These are phyloP conservation scores for Trichophaea hybrida DNA, from an alignment of 2,329 filamentous ascomycete genomes.

Conservation along the genomic window DNA sequence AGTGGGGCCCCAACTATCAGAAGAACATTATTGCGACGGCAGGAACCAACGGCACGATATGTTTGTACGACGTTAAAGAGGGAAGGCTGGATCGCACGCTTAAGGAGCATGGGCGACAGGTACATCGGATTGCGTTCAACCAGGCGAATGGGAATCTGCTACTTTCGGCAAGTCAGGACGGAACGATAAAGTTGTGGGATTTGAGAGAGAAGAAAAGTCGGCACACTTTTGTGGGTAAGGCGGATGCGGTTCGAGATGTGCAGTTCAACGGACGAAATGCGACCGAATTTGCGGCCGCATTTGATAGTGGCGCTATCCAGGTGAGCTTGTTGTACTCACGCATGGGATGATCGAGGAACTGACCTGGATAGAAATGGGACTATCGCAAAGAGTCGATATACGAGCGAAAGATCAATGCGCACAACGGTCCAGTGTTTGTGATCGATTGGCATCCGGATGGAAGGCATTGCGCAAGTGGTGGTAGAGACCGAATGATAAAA, in stretches of 20 bases:
- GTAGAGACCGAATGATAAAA: constrained; percentile 44
- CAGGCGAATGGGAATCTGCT: constrained; percentile 25
- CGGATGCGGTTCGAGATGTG: constrained; percentile 27
- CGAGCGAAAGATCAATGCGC: constrained; percentile 23
- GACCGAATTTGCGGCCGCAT: constrained; percentile 26
- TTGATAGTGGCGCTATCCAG: constrained; percentile 27
- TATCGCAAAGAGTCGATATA: constrained; percentile 10
- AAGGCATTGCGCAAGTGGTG: constrained; percentile 48
- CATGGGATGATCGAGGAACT: neutral
- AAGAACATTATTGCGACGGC: constrained; percentile 25
- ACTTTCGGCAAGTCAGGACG: constrained; percentile 26
- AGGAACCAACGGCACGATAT: constrained; percentile 27
- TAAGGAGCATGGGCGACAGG: constrained; percentile 25
- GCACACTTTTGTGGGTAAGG: constrained; percentile 25
- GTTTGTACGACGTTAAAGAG: constrained; percentile 24
- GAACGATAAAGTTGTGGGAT: constrained; percentile 27
- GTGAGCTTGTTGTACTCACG: constrained; percentile 5
- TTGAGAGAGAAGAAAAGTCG: constrained; percentile 25
- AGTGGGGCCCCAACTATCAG: constrained; percentile 23
- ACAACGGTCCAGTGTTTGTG: constrained; percentile 25
- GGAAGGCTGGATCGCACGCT: constrained; percentile 22
- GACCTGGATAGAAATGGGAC: constrained; percentile 17
- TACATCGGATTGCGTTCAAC: constrained; percentile 27
- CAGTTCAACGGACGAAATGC: constrained; percentile 26
- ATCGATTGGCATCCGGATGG: constrained; percentile 51